These are phyloP conservation scores for Dipteronia dyeriana DNA, from an alignment of 345 rosid species.

Conservation along the genomic window DNA sequence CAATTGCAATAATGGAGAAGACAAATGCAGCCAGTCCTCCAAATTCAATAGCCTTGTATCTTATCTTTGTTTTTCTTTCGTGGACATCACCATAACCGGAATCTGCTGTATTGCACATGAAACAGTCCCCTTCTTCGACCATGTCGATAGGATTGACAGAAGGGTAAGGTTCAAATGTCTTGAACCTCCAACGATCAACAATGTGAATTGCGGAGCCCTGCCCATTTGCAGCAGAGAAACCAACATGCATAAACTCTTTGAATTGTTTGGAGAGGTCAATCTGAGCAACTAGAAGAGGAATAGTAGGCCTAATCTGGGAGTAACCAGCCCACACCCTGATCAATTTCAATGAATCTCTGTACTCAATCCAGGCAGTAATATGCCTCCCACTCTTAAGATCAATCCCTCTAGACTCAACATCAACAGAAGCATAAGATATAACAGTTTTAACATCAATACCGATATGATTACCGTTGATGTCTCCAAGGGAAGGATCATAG, in stretches of 20 bases:
- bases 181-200: slow-evolving; percentile 65
- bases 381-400: slow-evolving; percentile 61
- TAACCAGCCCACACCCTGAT: slow-evolving; percentile 66
- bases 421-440: slow-evolving; percentile 57
- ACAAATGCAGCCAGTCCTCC: slow-evolving; percentile 45
- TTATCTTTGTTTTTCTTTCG: neutral
- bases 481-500: slow-evolving; percentile 55
- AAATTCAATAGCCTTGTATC: slow-evolving; percentile 42
- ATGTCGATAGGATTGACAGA: slow-evolving; percentile 20
- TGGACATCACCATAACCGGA: slow-evolving; percentile 10
- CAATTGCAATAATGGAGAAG: slow-evolving; percentile 34
- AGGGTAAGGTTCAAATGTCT: slow-evolving; percentile 45
- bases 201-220: slow-evolving; percentile 66
- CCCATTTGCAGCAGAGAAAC: slow-evolving; percentile 79
- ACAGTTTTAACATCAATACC: slow-evolving; percentile 61
- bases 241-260: slow-evolving; percentile 80
- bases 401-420: slow-evolving; percentile 46
- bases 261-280: slow-evolving; percentile 59
- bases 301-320: slow-evolving; percentile 47
- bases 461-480: slow-evolving; percentile 61
- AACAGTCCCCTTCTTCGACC: slow-evolving; percentile 54
- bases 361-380: slow-evolving; percentile 79
- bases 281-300: slow-evolving; percentile 56
- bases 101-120: slow-evolving; percentile 45
- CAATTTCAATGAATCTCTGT: slow-evolving; percentile 50